A percentile compares a stretch with the other conserved stretches of the same genome.
phyloP scores from a whole-genome alignment of 2,329 filamentous ascomycete genomes.

The Fusarium mundagurra region DNA sequence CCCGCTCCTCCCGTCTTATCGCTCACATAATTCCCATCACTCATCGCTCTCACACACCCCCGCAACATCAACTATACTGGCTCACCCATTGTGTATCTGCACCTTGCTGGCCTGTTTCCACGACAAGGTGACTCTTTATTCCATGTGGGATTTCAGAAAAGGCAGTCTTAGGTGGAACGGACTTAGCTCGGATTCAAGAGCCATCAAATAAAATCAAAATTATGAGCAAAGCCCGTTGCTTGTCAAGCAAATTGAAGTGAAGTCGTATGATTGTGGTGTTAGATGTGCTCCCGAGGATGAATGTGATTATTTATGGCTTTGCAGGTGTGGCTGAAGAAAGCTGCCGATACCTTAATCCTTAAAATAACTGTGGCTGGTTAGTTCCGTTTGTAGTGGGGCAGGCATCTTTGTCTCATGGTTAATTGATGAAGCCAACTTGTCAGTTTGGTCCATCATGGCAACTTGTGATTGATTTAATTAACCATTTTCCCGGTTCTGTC shows the following conservation, averaged over 20 bases:
- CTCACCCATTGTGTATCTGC: conserved; percentile 33
- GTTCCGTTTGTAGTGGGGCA: conserved; percentile 26
- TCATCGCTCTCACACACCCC: conserved; percentile 44
- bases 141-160: conserved; percentile 29
- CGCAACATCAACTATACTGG: conserved; percentile 33
- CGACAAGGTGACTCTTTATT: conserved; percentile 21
- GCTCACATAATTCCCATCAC: conserved; percentile 42
- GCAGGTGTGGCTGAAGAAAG: conserved; percentile 3
- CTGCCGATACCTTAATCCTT: conserved; percentile 17
- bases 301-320: neutral
- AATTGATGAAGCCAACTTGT: conserved; percentile 42
- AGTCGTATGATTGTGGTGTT: conserved; percentile 1
- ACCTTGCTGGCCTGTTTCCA: conserved; percentile 28
- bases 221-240: conserved; percentile 19
- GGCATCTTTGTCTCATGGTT: conserved; percentile 27
- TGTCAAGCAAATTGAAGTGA: neutral
- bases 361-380: conserved; percentile 25
- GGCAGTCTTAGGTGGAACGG: conserved; percentile 34
- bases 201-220: conserved; percentile 39
- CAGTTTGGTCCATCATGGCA: conserved; percentile 44
- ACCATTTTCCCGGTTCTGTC: conserved; percentile 16
- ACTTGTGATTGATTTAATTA: conserved; percentile 25
- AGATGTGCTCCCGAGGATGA: neutral
- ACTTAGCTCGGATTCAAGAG: conserved; percentile 41
- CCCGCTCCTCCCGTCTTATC: conserved; percentile 37